Evolutionary conservation across 2,329 filamentous ascomycete species (phyloP), one percentile per base, ranked within the genome.

Genomic region (Calonectria henricotiae): DNA sequence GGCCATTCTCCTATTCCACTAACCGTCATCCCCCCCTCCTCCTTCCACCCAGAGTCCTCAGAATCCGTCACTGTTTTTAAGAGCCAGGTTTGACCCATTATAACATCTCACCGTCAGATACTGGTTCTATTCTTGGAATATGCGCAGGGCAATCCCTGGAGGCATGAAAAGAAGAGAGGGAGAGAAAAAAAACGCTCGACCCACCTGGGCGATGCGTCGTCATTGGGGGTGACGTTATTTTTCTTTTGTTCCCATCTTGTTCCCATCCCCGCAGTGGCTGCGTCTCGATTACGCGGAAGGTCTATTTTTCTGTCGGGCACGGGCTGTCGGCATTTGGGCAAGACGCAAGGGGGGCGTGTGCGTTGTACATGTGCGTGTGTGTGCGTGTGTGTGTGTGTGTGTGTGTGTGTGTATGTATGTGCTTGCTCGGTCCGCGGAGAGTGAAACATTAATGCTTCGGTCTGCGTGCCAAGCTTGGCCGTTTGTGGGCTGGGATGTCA

Each of bases 51-150:
- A 37, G 11, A 37, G 5, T 37, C 35, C 35, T 5, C 35, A 8
- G 35, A 37, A 37, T 37, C 23, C 58, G 39, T 32, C 32, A 63
- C 58, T 41, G 51, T 65, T 68, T 70, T 65, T 72, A 61, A 72
- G 70, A 68, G 61, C 68, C 68, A 44, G 32, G 12, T 37, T 37
- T 37, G n/a, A 9, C 43, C 43, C 43, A 46, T 46, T 46, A 46
- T 23, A 46, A 46, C 20, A 46, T 46, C 20, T 46, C 43, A 23
- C 43, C 11, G 43, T 46, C 17, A 46, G n/a, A 46, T 46, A 23
- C 12, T 8, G 43, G 4, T 23, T 46, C 43, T 46, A 46, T 46
- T 46, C 43, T 12, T 46, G 43, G 43, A 20, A 23, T 9, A 46
- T 4, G 43, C 43, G 43, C 43, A 11, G 35, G 35, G 35, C 35